Percentiles rank a stretch among this genome's conserved stretches.
These are phyloP conservation scores for Triticum urartu DNA, from an alignment of 176 grass and related monocot genomes.

Conservation along the genomic window DNA sequence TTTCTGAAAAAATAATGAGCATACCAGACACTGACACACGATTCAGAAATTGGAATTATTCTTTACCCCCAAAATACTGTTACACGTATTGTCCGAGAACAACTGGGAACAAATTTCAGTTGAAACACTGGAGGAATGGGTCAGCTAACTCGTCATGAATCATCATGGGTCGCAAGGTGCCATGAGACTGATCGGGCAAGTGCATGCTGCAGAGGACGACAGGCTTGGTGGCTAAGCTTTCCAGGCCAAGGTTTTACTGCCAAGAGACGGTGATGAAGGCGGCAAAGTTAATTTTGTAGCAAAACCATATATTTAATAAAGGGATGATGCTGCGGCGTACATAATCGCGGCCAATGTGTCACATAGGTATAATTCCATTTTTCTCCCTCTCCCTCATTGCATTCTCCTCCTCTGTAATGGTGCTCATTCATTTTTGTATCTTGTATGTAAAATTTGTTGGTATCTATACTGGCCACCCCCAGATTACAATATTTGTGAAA, in stretches of 20 bases:
- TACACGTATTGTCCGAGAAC: constrained; percentile 10
- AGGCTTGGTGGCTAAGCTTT: constrained; percentile 52
- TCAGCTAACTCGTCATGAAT: constrained; percentile 52
- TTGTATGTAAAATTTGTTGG: constrained; percentile 48
- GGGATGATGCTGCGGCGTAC: constrained; percentile 56
- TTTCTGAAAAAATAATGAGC: constrained; percentile 77
- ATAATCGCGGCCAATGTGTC: constrained; percentile 44
- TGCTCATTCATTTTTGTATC: constrained; percentile 39
- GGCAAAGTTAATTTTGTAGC: constrained; percentile 34
- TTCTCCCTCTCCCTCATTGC: not conserved
- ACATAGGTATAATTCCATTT: constrained; percentile 60
- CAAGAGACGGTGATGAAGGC: constrained; percentile 29
- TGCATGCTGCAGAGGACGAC: constrained; percentile 30
- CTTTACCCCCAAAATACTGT: constrained; percentile 32
- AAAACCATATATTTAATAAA: constrained; percentile 51
- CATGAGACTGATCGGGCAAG: constrained; percentile 48
- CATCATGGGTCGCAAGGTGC: constrained; percentile 60
- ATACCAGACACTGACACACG: constrained; percentile 36
- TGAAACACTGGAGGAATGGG: constrained; percentile 6
- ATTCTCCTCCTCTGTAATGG: constrained; percentile 20
- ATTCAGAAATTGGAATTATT: constrained; percentile 32
- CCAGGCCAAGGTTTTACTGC: constrained; percentile 44
- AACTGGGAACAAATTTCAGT: constrained; percentile 30
- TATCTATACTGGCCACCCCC: constrained; percentile 31
- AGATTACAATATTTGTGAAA: constrained; percentile 29